phyloP scores from a whole-genome alignment of 345 rosid genomes.

The Salix arbutifolia region DNA sequence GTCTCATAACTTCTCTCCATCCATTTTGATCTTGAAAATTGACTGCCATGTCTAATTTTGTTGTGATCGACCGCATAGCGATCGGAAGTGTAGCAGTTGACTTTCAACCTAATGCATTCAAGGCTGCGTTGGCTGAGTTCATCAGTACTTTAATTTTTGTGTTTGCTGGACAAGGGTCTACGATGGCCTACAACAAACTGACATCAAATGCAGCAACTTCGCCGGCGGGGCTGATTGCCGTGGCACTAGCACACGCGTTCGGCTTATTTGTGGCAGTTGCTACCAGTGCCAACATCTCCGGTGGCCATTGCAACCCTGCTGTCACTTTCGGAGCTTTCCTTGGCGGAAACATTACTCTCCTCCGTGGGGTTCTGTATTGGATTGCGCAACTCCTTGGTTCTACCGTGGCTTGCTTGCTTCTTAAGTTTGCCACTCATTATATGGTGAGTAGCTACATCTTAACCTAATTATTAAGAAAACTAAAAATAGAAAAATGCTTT shows the following conservation, averaged over 20 bases:
- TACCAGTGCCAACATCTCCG: conserved; percentile 78
- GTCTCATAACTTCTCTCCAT: neutral
- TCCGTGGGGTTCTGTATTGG: conserved; percentile 87
- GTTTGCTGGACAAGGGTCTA: conserved; percentile 83
- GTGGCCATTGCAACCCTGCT: conserved; percentile 88
- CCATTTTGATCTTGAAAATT: neutral
- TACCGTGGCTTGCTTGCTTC: conserved; percentile 72
- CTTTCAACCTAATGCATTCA: conserved; percentile 55
- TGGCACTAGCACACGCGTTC: conserved; percentile 69
- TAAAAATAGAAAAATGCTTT: no score
- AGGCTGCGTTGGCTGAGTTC: conserved; percentile 84
- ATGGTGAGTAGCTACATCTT: conserved; percentile 37
- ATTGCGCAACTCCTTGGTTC: conserved; percentile 88
- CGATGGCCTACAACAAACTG: conserved; percentile 84
- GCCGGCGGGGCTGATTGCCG: conserved; percentile 70
- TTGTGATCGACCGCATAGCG: conserved; percentile 11
- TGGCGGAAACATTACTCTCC: conserved; percentile 81
- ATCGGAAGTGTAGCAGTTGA: neutral
- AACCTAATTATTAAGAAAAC: no score
- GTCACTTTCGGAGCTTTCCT: conserved; percentile 84
- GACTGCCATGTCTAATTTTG: neutral
- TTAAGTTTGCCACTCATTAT: conserved; percentile 65
- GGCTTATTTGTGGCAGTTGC: conserved; percentile 73
- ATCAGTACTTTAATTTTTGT: conserved; percentile 73
- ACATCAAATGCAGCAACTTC: conserved; percentile 59